Conservation (phyloP, 208 protist species). For the Trypanosoma mega region DNA sequence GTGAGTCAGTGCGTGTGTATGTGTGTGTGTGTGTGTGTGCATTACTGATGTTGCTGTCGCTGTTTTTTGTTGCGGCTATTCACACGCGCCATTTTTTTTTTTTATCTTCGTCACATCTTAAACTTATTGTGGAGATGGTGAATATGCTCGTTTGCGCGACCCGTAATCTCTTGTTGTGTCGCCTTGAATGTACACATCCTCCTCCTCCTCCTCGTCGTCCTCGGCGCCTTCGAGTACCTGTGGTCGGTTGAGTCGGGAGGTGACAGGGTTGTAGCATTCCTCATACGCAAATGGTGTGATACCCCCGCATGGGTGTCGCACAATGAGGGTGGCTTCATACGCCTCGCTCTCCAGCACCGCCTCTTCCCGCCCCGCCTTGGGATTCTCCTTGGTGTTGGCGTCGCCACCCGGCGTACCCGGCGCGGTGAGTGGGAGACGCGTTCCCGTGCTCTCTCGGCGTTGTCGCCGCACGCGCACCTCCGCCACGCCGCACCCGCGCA, state of each 20-base stretch:
- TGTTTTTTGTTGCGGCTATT: too few species aligned
- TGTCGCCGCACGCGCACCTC: constrained; percentile 43
- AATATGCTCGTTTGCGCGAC: too few species aligned
- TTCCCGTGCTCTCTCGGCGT: neutral
- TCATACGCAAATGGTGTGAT: constrained; percentile 10
- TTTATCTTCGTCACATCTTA: too few species aligned
- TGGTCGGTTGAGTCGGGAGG: constrained; percentile 4
- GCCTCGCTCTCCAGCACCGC: neutral
- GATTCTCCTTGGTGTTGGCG: neutral
- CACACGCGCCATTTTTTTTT: too few species aligned
- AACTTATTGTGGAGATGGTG: too few species aligned
- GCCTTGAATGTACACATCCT: too few species aligned
- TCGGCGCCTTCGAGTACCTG: constrained; percentile 9
- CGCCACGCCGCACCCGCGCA: constrained; percentile 59
- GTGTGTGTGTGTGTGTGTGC: too few species aligned
- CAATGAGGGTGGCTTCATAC: constrained; percentile 6
- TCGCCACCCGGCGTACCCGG: neutral
- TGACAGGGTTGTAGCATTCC: constrained; percentile 12
- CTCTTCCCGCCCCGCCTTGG: neutral
- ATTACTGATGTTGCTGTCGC: too few species aligned
- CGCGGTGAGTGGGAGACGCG: neutral
- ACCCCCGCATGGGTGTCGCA: constrained; percentile 12
- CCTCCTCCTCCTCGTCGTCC: neutral
- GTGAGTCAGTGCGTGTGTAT: too few species aligned
- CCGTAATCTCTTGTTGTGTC: too few species aligned